phyloP scores from a whole-genome alignment of 768 basidiomycete genomes.

The Podaxis rugospora region DNA sequence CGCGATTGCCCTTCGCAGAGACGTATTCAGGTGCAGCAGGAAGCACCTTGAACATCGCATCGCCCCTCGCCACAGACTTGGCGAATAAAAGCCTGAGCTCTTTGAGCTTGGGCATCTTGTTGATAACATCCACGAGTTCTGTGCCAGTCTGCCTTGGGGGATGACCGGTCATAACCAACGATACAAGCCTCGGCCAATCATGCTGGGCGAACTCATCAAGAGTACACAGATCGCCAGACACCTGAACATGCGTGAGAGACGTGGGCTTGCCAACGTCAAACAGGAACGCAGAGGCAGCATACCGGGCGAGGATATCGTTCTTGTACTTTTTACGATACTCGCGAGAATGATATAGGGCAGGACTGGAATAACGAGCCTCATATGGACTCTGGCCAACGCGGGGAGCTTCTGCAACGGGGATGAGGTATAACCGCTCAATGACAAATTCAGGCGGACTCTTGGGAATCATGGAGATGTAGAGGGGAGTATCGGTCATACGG shows the following conservation, averaged over 20 bases:
- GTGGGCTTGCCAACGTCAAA: conserved; percentile 28
- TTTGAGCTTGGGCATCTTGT: conserved; percentile 27
- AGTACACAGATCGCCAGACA: conserved; percentile 32
- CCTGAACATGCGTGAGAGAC: conserved; percentile 29
- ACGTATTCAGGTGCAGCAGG: conserved; percentile 10
- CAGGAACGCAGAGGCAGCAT: conserved; percentile 24
- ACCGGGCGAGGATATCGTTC: conserved; percentile 27
- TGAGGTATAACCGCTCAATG: conserved; percentile 30
- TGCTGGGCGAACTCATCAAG: conserved; percentile 26
- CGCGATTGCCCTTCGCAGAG: conserved; percentile 17
- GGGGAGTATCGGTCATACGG: conserved; percentile 34
- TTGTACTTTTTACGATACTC: conserved; percentile 35
- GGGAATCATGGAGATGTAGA: conserved; percentile 30
- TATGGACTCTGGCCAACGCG: conserved; percentile 38
- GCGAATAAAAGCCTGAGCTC: conserved; percentile 32
- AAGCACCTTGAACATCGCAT: conserved; percentile 23
- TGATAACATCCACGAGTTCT: conserved; percentile 28
- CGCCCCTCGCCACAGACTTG: conserved; percentile 19
- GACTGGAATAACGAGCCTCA: conserved; percentile 29
- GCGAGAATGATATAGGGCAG: conserved; percentile 28
- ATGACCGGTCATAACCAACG: conserved; percentile 35
- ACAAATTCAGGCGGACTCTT: conserved; percentile 25
- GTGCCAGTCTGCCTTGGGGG: conserved; percentile 24
- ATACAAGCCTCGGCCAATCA: conserved; percentile 32
- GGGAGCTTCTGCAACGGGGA: conserved; percentile 36